Base-by-base conservation (phyloP, 495 filamentous ascomycete species). In the Podospora tetraspora region DNA sequence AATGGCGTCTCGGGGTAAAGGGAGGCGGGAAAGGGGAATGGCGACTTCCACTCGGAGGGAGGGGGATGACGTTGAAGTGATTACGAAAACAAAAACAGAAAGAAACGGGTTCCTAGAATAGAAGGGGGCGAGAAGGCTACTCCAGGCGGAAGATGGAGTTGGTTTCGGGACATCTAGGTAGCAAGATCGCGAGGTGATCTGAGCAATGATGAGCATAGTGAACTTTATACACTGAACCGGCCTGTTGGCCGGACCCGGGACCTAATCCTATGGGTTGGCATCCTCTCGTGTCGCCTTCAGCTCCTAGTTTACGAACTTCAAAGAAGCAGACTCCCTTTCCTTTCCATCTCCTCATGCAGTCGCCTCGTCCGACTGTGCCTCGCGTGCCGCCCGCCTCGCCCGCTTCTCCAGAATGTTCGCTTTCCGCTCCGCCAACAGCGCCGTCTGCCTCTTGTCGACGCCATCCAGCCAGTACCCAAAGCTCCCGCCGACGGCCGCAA, bases 401-500 rank as follows among this genome's bases (percentile, higher is more conserved):
- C 94, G 83, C 88, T 97, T 99, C 81, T 96, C 96, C 23, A 98
- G 81, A 72, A 99, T 85, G 43, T 81, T 76, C 71, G 89, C 85
- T 77, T 90, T 89, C 73, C 93, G 89, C 77, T 92, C 89, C 70
- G 85, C 82, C 58, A 99, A 83, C 64, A 93, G 84, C 67, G 84
- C 85, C 62, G 87, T 83, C 81, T 97, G 94, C 68, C 88, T 83
- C 73, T 88, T 76, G 77, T 96, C 91, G 57, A 97, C 91, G 65
- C 91, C 91, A 82, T 90, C 87, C 71, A 99, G 80, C 92, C 94
- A 98, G 85, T 97, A 98, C 65, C 95, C 95, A 79, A 99, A 97
- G 80, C 89, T 91, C 62, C 89, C 94, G 70, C 94, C 93, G 65
- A 91, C 85, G 68, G 84, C 86, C 27, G 86, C 92, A 78, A 93